phyloP scores from a whole-genome alignment of 2,329 filamentous ascomycete species.

The Tolypocladium ovalisporum region DNA sequence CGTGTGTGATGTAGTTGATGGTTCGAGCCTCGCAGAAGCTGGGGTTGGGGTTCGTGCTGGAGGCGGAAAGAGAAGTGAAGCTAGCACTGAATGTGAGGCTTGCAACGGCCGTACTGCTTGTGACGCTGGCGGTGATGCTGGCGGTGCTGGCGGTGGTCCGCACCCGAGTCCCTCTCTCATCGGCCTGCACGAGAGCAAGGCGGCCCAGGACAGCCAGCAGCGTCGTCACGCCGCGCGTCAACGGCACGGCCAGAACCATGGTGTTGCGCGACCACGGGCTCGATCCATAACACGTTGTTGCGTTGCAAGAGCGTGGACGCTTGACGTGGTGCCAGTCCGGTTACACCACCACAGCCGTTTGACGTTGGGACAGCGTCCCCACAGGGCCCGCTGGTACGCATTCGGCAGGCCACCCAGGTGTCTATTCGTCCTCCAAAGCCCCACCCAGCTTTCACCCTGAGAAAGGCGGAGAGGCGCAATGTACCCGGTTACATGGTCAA shows the following conservation, averaged over 20 bases:
- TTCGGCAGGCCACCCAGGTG: background rate
- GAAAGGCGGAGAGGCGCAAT: too few species aligned
- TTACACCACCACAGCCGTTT: background rate
- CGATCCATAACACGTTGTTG: constrained; percentile 2
- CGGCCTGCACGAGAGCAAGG: background rate
- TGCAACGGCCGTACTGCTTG: background rate
- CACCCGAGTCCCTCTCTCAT: background rate
- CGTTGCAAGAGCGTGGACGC: background rate
- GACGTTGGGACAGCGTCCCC: background rate
- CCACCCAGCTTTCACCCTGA: background rate
- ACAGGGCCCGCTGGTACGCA: background rate
- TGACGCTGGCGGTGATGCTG: background rate
- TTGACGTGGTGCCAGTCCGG: background rate
- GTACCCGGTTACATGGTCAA: background rate
- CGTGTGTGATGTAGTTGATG: constrained; percentile 75
- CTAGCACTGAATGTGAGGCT: background rate
- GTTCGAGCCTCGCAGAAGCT: constrained; percentile 45
- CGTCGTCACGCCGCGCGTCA: background rate
- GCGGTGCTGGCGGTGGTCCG: background rate
- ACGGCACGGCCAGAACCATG: constrained; percentile 3
- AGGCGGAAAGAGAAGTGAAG: background rate
- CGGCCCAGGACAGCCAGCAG: background rate
- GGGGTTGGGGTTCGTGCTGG: background rate
- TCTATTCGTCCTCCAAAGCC: background rate
- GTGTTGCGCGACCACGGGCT: background rate